Conservation (phyloP, 306 rosid genomes). For the Dryas octopetala region DNA sequence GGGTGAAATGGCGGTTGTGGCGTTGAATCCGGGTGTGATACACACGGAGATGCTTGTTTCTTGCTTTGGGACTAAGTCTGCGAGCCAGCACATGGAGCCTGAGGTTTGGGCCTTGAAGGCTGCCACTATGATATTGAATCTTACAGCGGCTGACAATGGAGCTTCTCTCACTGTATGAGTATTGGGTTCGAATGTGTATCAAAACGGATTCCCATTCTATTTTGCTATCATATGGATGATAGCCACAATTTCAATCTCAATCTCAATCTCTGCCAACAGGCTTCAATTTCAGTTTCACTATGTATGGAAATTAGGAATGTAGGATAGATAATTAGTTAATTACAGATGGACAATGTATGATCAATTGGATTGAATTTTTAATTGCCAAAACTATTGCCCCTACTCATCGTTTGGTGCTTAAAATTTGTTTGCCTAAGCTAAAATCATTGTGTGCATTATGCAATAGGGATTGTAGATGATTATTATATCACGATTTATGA, state of each 20-base stretch:
- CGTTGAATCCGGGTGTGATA: conserved; percentile 82
- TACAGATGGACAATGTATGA: too few relatives aligned
- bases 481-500: background rate
- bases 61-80: conserved; percentile 53
- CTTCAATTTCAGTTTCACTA: too few relatives aligned
- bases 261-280: too few relatives aligned
- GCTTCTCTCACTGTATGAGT: conserved; percentile 78
- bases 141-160: conserved; percentile 80
- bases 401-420: too few relatives aligned
- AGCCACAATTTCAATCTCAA: too few relatives aligned
- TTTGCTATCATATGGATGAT: background rate
- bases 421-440: too few relatives aligned
- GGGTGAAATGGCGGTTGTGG: conserved; percentile 76
- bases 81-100: conserved; percentile 48
- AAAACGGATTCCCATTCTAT: background rate
- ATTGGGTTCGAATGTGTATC: too few relatives aligned
- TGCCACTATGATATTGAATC: conserved; percentile 81
- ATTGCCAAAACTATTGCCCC: too few relatives aligned
- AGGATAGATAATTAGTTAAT: too few relatives aligned
- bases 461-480: background rate
- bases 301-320: too few relatives aligned
- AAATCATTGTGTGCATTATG: too few relatives aligned
- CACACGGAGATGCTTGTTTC: conserved; percentile 88
- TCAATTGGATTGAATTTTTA: too few relatives aligned
- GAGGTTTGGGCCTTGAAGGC: conserved; percentile 84